Evolutionary conservation across 352 stramenopile genomes (phyloP).

Genomic region (Thalassiosira mediterranea): DNA sequence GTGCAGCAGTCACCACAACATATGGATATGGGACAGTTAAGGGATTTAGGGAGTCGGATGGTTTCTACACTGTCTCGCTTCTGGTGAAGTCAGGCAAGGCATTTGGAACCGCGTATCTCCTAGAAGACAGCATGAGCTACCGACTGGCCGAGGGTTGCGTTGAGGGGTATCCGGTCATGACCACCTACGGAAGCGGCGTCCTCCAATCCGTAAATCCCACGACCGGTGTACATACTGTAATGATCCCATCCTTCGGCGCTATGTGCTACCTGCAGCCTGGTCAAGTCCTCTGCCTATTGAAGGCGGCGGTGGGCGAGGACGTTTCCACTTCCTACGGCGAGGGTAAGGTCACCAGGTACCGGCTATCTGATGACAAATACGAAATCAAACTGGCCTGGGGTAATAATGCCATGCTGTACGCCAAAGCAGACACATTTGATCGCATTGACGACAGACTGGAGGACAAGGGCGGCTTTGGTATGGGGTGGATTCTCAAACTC

Average conservation of each 20-base stretch:
- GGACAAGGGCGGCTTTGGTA: constrained; percentile 50
- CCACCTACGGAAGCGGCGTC: constrained; percentile 70
- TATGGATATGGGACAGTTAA: constrained; percentile 74
- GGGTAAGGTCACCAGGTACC: constrained; percentile 73
- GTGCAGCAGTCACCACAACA: constrained; percentile 69
- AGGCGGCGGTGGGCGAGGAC: constrained; percentile 78
- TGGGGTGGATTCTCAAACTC: constrained; percentile 61
- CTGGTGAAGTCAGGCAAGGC: constrained; percentile 55
- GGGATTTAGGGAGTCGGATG: constrained; percentile 69
- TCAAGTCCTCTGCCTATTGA: constrained; percentile 67
- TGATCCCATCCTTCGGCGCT: constrained; percentile 61
- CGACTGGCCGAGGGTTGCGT: constrained; percentile 75
- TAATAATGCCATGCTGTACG: constrained; percentile 64
- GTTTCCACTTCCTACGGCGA: constrained; percentile 79
- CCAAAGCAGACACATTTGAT: constrained; percentile 77
- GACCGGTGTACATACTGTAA: constrained; percentile 80
- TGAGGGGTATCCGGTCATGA: constrained; percentile 84
- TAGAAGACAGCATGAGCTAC: constrained; percentile 70
- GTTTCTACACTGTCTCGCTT: constrained; percentile 76
- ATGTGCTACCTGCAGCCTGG: constrained; percentile 83
- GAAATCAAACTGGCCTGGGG: constrained; percentile 71
- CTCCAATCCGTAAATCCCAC: constrained; percentile 80
- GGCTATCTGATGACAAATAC: constrained; percentile 67
- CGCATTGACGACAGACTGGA: constrained; percentile 57
- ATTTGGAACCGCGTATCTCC: constrained; percentile 62